Conservation (phyloP, 371 early-diverging fungal genomes). For the Mucor racemosus region DNA sequence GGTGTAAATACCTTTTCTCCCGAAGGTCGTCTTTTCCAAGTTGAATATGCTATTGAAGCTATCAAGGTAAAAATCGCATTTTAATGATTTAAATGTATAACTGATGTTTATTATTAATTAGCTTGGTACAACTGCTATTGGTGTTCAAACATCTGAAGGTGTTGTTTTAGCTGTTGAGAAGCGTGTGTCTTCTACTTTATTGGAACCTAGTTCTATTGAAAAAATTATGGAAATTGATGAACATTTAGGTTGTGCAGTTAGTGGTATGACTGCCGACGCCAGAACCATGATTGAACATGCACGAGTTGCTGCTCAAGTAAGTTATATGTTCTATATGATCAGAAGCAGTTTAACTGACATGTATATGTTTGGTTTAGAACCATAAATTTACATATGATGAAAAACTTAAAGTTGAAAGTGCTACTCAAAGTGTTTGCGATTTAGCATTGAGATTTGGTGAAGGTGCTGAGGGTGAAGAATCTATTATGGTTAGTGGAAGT, state of each 20-base stretch:
- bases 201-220: constrained; percentile 95
- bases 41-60: constrained; percentile 99
- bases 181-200: constrained; percentile 89
- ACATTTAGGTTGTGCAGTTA: constrained; percentile 96
- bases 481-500: constrained; percentile 83
- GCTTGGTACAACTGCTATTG: constrained; percentile 97
- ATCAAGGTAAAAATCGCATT: constrained; percentile 85
- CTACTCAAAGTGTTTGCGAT: constrained; percentile 97
- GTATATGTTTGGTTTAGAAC: constrained; percentile 59
- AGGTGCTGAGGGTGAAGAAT: constrained; percentile 93
- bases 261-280: constrained; percentile 96
- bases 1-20: constrained; percentile 99
- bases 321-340: background rate
- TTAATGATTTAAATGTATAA: background rate
- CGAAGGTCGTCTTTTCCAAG: constrained; percentile 98
- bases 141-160: constrained; percentile 93
- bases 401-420: constrained; percentile 91
- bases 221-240: constrained; percentile 96
- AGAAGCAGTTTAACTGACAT: background rate
- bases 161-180: constrained; percentile 97
- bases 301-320: constrained; percentile 92
- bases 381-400: constrained; percentile 97
- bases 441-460: constrained; percentile 97
- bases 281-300: constrained; percentile 98
- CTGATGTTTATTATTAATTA: constrained; percentile 24